Conservation (phyloP, 768 basidiomycete species). For the Pholiota molesta region DNA sequence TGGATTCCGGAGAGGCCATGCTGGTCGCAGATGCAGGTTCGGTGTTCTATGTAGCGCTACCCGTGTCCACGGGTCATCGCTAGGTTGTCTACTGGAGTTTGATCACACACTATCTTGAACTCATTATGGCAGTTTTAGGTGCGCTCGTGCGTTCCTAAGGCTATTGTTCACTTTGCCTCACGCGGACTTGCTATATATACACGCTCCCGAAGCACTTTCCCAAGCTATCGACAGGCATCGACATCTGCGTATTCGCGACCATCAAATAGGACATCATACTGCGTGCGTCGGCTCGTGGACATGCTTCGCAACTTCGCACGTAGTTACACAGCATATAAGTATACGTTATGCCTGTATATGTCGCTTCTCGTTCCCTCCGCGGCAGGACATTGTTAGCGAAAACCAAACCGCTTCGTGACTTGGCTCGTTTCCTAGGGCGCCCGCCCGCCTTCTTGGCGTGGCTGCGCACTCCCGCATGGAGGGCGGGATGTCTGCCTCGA, state of each 20-base stretch:
- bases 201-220: neutral
- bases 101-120: conserved; percentile 3
- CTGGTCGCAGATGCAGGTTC: neutral
- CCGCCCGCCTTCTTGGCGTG: neutral
- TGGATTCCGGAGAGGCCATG: neutral
- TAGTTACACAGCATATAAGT: neutral
- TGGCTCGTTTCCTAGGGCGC: neutral
- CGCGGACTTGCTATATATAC: neutral
- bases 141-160: neutral
- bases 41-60: neutral
- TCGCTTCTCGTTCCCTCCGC: neutral
- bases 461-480: neutral
- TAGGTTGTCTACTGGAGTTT: neutral
- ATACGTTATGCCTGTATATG: neutral
- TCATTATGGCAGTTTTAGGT: neutral
- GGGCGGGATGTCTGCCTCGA: neutral
- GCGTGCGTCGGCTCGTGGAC: neutral
- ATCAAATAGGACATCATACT: neutral
- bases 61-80: neutral
- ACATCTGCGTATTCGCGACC: neutral
- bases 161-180: neutral
- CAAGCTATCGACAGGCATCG: neutral
- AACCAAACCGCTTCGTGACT: neutral
- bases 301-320: neutral
- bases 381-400: neutral